Conservation (phyloP, 108 stramenopile genomes). For the Cylindrotheca fusiformis region DNA sequence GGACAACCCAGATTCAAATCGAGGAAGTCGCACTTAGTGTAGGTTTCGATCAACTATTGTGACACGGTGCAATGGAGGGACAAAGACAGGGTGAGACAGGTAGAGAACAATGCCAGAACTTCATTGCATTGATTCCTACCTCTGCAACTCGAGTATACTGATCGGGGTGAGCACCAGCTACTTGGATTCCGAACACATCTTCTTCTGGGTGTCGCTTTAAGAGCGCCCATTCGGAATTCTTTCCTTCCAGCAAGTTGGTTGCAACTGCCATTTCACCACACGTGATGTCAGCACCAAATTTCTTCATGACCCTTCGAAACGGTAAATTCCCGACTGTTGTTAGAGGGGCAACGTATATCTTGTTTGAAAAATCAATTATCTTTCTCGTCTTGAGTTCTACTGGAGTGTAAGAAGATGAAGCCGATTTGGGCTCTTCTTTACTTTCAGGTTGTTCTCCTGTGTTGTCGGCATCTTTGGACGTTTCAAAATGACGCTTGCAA, state of each 20-base stretch:
- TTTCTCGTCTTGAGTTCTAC: slow-evolving; percentile 68
- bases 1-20: slow-evolving; percentile 99
- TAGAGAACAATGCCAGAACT: too few species aligned
- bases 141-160: slow-evolving; percentile 69
- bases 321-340: slow-evolving; percentile 99
- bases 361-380: slow-evolving; percentile 89
- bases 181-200: slow-evolving; percentile 96
- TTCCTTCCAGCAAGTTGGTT: slow-evolving; percentile 80
- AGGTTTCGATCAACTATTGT: slow-evolving; percentile 75
- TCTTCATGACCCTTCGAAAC: slow-evolving; percentile 95
- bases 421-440: neutral
- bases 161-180: slow-evolving; percentile 91
- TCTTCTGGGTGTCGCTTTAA: slow-evolving; percentile 90
- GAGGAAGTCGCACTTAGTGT: slow-evolving; percentile 90
- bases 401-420: slow-evolving; percentile 22
- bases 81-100: too few species aligned
- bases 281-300: slow-evolving; percentile 96
- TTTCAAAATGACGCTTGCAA: slow-evolving; percentile 58
- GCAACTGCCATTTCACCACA: slow-evolving; percentile 98
- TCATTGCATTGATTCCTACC: too few species aligned
- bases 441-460: slow-evolving; percentile 16
- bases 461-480: slow-evolving; percentile 29
- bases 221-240: slow-evolving; percentile 92
- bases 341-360: slow-evolving; percentile 97
- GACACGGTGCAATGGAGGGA: too few species aligned